Conservation (phyloP, 2,329 filamentous ascomycete genomes). For the Colletotrichum sidae region DNA sequence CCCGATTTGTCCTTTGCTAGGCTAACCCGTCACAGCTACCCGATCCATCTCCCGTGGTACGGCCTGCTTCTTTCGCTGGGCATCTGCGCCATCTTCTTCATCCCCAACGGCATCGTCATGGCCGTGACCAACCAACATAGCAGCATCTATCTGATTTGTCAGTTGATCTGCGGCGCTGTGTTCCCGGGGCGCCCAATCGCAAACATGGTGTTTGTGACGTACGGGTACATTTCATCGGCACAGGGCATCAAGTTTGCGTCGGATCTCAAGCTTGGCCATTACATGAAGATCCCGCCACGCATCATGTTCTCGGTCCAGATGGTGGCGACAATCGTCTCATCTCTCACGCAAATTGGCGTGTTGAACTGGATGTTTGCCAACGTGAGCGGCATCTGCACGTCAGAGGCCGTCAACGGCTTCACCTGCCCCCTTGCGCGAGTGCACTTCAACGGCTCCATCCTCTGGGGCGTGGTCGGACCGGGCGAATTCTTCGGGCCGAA, state of each 20-base stretch:
- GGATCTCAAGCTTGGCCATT: conserved; percentile 88
- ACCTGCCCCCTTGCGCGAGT: conserved; percentile 88
- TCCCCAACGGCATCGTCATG: conserved; percentile 93
- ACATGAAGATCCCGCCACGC: conserved; percentile 88
- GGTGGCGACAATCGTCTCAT: conserved; percentile 79
- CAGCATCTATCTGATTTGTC: conserved; percentile 87
- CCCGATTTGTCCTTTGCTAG: not conserved
- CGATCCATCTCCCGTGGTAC: conserved; percentile 87
- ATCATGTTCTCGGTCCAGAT: conserved; percentile 84
- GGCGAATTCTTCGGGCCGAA: conserved; percentile 82
- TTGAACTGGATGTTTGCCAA: conserved; percentile 91
- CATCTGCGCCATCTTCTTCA: conserved; percentile 85
- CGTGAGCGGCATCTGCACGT: conserved; percentile 81
- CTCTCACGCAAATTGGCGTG: conserved; percentile 83
- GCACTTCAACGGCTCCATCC: conserved; percentile 89
- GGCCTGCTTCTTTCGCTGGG: conserved; percentile 82
- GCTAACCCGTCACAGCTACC: conserved; percentile 65
- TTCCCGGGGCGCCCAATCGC: conserved; percentile 89
- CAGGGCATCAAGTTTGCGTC: conserved; percentile 91
- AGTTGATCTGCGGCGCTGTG: conserved; percentile 83
- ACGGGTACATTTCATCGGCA: conserved; percentile 88
- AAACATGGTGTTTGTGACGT: conserved; percentile 94
- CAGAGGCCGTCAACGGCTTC: conserved; percentile 85
- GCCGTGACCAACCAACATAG: conserved; percentile 91
- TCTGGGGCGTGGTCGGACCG: conserved; percentile 91